Percentiles rank a stretch among this genome's conserved stretches.
Conservation (phyloP, 345 rosid genomes). For the Sisymbrium altissimum region DNA sequence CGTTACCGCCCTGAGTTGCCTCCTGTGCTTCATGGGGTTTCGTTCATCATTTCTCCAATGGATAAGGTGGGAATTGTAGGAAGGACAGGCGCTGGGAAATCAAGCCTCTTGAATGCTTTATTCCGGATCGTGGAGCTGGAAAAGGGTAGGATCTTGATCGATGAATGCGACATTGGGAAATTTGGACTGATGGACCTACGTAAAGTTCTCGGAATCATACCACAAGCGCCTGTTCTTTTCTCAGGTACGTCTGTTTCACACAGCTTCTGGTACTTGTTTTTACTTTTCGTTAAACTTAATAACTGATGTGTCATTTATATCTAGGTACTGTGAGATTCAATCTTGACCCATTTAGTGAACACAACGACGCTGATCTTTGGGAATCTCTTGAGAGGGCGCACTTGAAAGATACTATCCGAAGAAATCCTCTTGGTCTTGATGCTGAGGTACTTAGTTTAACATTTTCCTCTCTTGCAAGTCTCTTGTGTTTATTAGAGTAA, state of each 20-base stretch:
- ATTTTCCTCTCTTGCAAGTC: conserved; percentile 1
- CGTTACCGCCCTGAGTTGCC: conserved; percentile 96
- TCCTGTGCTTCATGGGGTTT: conserved; percentile 83
- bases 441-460: conserved; percentile 60
- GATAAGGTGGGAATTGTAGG: conserved; percentile 98
- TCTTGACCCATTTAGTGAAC: conserved; percentile 96
- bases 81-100: conserved; percentile 99
- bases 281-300: background rate
- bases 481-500: conserved; percentile 6
- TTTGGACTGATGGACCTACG: conserved; percentile 91
- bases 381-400: conserved; percentile 98
- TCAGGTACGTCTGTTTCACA: conserved; percentile 56
- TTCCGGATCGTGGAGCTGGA: conserved; percentile 93
- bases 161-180: conserved; percentile 69
- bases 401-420: conserved; percentile 81
- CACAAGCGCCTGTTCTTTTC: conserved; percentile 97
- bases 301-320: conserved; percentile 9
- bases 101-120: conserved; percentile 93
- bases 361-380: conserved; percentile 98
- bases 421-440: conserved; percentile 80
- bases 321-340: conserved; percentile 92
- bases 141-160: conserved; percentile 88
- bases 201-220: conserved; percentile 94
- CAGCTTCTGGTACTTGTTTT: background rate
- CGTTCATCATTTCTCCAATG: conserved; percentile 75